Base-by-base conservation (phyloP, 495 filamentous ascomycete species). In the Penicillium pulvis region DNA sequence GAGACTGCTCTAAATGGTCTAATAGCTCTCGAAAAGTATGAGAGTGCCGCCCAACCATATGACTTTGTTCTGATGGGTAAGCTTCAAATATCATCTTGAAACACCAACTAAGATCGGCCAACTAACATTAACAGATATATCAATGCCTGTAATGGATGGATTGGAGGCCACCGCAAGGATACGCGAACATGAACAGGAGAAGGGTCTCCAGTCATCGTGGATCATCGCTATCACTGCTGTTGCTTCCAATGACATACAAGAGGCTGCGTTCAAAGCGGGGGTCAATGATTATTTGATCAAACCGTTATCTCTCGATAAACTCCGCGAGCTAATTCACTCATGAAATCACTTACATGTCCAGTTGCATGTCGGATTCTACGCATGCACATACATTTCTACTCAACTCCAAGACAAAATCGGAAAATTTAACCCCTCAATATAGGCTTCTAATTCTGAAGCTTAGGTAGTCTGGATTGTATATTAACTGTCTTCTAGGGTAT, bases 101-200 rank as follows among this genome's bases (percentile, higher is more conserved):
- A 4, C 10, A 1, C 12, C 9, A 9, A 10, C 33, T 12, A 12
- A 1, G 12, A 9, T 19, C 17, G 3, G 35, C 28, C 11, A 20
- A 3, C 39, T 53, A 35, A 44, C 16, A 19, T 14, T 1, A 43
- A 1, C 36, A 80, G 79, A 88, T 61, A 82, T 89, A 9, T 82
- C 80, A 43, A 90, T 90, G 87, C 85, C 86, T 0, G 70, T 86
- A 11, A 88, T 87, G 84, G 78, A 85, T 57, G 84, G 84, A 0
- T 80, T 86, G n/a, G 81, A 82, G 35, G 79, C 83, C 16, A 84
- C 83, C 0, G 66, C 78, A 24, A 77, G 79, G 52, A 87, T 86
- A 36, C 75, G 85, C 6, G 71, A 74, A 42, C 75, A 80, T 35
- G 84, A 87, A 57, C 59, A 70, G 26, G 60, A 72, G 33, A 50